Base-by-base conservation (phyloP, 805 yeast species). In the Candida parachauliodes region DNA sequence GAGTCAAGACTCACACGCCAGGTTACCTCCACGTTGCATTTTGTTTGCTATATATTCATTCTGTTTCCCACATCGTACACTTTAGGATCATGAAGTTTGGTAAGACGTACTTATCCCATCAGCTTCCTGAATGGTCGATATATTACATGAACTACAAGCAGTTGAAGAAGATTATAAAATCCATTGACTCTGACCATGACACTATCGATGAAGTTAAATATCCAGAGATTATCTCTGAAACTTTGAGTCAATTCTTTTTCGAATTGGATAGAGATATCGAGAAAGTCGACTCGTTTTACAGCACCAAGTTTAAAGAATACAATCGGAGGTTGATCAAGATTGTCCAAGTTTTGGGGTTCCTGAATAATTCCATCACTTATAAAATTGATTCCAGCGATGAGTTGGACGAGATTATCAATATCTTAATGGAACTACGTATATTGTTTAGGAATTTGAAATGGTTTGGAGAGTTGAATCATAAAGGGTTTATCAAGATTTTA, bases 51-150 rank as follows among this genome's bases (percentile, higher is more conserved):
- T n/a, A n/a, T n/a, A n/a, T n/a, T n/a, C n/a, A n/a, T n/a, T n/a
- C n/a, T n/a, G n/a, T n/a, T n/a, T n/a, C n/a, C n/a, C n/a, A n/a
- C n/a, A n/a, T n/a, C n/a, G n/a, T n/a, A n/a, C n/a, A n/a, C n/a
- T n/a, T n/a, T n/a, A n/a, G n/a, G 10, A 38, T 4, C 3, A 83
- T 83, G 91, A 83, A 83, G 70, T 86, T 85, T 57, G 94, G 91
- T 19, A 86, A 85, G 59, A 83, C 87, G 3, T 60, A 86, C 47
- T 64, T 79, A 22, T 70, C 84, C 33, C 95, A 91, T 61, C 95
- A 88, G 68, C 88, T 89, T 40, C 97, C 97, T 3, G 96, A 88
- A 61, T 91, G 98, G 98, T 71, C 79, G 34, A 75, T 77, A 41
- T 74, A 74, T 51, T 91, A 91, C 54, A 76, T 91, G 71, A 84